Evolutionary conservation across 2,329 filamentous ascomycete genomes (phyloP), one percentile per base, ranked within the genome.

Genomic region (Thelonectria rubi): DNA sequence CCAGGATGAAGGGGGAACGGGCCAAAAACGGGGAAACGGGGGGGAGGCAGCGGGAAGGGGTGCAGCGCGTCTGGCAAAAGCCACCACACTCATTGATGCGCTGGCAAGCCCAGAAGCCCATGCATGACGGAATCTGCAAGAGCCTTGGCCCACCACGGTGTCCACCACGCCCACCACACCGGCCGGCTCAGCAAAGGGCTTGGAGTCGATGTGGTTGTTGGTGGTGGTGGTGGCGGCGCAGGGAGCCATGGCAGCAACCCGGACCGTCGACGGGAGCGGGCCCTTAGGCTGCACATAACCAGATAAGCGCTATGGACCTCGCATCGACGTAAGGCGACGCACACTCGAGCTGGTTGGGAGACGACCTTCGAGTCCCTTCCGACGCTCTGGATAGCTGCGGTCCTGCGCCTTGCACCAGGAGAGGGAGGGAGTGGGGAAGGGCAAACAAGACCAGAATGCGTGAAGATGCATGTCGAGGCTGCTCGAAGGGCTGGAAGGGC

Each of bases 91-190:
- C 65, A 73, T 21, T 74, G 74, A 76, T 76, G 75, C 73, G 75
- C 68, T 76, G 75, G 75, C 75, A 76, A 30, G 63, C 65, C 61
- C 66, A 70, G 68, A 63, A 37, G 67, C 61, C 67, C 83, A 85
- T 86, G 83, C 83, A 86, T 84, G 81, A 84, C 81, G 82, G 82
- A 80, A 83, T 80, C 82, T 84, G 84, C 82, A 84, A 74, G 77
- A 70, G 68, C 49, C 45, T 45, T 53, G 66, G 65, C 62, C 69
- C 67, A 68, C 69, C 49, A 17, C 42, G 47, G 50, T 42, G 58
- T 61, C 68, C 65, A 66, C 63, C 61, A 64, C 68, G 57, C 58
- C 55, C 67, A 68, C 62, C 61, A 66, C 60, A 54, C 63, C 52
- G 42, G 56, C 62, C 56, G 56, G 48, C 47, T 56, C 57, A 63